Percentiles rank a stretch among this genome's conserved stretches.
Evolutionary conservation across 352 stramenopile genomes (phyloP).

Genomic region (Globisporangium radiosum): DNA sequence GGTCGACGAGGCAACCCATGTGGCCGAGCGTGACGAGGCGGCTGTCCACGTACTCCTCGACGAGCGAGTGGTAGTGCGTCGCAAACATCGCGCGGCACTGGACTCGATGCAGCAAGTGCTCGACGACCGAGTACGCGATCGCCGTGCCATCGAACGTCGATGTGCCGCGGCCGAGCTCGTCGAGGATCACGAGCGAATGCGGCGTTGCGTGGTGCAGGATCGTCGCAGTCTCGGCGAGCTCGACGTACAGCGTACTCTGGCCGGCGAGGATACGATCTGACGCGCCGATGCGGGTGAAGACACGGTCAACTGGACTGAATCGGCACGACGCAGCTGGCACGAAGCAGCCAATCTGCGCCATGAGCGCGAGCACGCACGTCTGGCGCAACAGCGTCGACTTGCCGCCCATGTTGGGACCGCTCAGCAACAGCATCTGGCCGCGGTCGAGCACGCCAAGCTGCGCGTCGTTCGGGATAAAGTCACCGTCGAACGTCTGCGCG

Average conservation of each 20-base stretch:
- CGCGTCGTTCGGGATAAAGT: conserved; percentile 98
- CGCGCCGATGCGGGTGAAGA: conserved; percentile 99
- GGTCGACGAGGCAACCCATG: conserved; percentile 81
- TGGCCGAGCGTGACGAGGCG: conserved; percentile 61
- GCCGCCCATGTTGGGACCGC: conserved; percentile 97
- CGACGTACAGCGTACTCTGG: conserved; percentile 99
- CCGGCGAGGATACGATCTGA: conserved; percentile 97
- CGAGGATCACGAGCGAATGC: conserved; percentile 96
- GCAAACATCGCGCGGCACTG: conserved; percentile 97
- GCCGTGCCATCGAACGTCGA: conserved; percentile 98
- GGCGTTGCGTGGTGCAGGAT: conserved; percentile 94
- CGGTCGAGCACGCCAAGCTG: conserved; percentile 70
- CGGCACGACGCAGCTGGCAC: conserved; percentile 92
- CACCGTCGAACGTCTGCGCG: conserved; percentile 62
- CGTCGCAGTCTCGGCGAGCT: conserved; percentile 97
- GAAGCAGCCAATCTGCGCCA: conserved; percentile 99
- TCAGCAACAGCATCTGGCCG: conserved; percentile 89
- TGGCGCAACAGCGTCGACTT: conserved; percentile 98
- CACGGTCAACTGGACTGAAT: conserved; percentile 97
- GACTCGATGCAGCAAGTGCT: conserved; percentile 83
- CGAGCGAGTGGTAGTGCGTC: conserved; percentile 97
- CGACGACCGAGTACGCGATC: conserved; percentile 96
- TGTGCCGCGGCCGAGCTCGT: conserved; percentile 98
- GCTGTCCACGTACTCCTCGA: conserved; percentile 76
- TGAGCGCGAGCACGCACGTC: conserved; percentile 96